Conservation (phyloP, 2,329 filamentous ascomycete species). For the Sclerotinia nivalis region DNA sequence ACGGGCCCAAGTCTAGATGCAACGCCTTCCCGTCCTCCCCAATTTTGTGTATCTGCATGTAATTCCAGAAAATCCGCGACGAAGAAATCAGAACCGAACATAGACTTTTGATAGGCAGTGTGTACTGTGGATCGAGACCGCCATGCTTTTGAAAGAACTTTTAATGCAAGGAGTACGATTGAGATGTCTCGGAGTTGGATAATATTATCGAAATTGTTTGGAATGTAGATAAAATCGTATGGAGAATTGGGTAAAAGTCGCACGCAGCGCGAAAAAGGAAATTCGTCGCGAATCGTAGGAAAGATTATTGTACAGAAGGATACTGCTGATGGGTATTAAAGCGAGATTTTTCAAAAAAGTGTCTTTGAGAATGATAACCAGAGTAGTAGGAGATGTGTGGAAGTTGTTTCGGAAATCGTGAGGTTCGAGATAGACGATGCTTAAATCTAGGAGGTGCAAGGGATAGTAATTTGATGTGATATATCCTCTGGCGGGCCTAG, state of each 20-base stretch:
- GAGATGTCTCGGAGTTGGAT: conserved; percentile 12
- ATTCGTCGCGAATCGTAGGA: conserved; percentile 26
- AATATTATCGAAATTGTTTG: conserved; percentile 19
- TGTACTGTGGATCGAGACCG: conserved; percentile 37
- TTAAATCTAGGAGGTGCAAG: conserved; percentile 1
- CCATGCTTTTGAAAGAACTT: conserved; percentile 17
- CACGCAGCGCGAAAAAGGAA: conserved; percentile 25
- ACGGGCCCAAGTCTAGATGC: conserved; percentile 33
- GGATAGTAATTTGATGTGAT: conserved; percentile 3
- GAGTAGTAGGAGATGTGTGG: conserved; percentile 2
- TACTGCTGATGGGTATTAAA: conserved; percentile 23
- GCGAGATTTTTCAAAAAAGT: conserved; percentile 21
- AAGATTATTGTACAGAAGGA: conserved; percentile 24
- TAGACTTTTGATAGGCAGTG: conserved; percentile 23
- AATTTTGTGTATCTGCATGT: conserved; percentile 18
- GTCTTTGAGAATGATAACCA: conserved; percentile 8
- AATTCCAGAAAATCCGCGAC: conserved; percentile 20
- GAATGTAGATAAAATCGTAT: conserved; percentile 23
- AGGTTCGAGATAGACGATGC: conserved; percentile 22
- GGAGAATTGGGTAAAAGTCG: conserved; percentile 19
- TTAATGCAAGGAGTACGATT: conserved; percentile 24
- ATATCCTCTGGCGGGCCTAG: background rate
- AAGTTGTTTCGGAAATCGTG: conserved; percentile 17
- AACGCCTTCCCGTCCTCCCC: conserved; percentile 31
- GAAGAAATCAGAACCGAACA: conserved; percentile 15